Base-by-base conservation (phyloP, 2,329 filamentous ascomycete species). In the Periconia macrospinosa region DNA sequence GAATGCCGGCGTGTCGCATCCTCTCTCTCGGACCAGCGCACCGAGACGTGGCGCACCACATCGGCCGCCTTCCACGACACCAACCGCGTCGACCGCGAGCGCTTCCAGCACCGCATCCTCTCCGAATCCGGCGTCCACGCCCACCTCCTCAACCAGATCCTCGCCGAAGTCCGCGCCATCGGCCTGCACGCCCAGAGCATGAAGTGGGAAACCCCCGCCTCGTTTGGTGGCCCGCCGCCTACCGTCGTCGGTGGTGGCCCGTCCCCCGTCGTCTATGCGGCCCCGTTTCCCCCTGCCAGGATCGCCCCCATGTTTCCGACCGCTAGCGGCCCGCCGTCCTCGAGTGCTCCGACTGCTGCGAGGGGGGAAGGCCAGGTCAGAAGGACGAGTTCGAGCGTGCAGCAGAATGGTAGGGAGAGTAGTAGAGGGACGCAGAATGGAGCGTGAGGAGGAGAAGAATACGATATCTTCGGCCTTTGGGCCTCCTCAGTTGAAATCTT, bases 21-120 rank as follows among this genome's bases (percentile, higher is more conserved):
- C 8, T 66, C 73, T 30, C 62, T 68, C 23, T 67, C 71, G 50
- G 65, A 75, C 50, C 60, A 68, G 40, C 60, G 70, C 20, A 72
- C 75, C 55, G 74, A 76, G 48, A 74, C 66, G 42, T 77, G 73
- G 74, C 68, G 74, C n/a, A 69, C 69, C 1, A 69, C 69, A 18
- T 74, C 69, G 33, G 74, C 74, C 1, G 67, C 65, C 10, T 76
- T 76, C 57, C 75, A 75, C 51, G 72, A 76, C 53, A 63, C 69
- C 54, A 63, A 60, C 30, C 63, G 70, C 17, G 58, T 65, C 30
- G 66, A 74, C 41, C 66, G 72, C 17, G 72, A 76, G 55, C 59
- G 52, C 30, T 70, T 72, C 27, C 70, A 76, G 58, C 60, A 61
- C 41, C 58, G 64, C 41, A 56, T 76, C 30, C 54, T 73, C 18